Conservation (phyloP, 345 rosid species). For the Pistacia vera region DNA sequence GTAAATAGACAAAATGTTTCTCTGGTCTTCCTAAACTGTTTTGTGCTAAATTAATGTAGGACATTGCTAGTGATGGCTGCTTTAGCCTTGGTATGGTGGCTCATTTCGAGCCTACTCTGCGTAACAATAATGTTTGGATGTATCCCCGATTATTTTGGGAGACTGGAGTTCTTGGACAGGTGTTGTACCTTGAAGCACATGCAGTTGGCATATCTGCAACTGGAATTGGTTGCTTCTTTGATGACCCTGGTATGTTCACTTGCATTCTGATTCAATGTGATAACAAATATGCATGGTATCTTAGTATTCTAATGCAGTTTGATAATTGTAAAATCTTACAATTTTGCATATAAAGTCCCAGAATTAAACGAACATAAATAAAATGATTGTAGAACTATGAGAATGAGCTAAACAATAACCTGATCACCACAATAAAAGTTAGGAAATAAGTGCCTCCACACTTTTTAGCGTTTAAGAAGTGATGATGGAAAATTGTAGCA, state of each 20-base stretch:
- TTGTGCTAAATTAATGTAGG: conserved; percentile 42
- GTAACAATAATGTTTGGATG: conserved; percentile 71
- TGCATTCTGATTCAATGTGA: not conserved
- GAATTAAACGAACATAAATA: not conserved
- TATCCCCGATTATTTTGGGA: conserved; percentile 92
- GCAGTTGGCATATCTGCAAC: conserved; percentile 91
- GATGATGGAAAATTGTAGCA: not conserved
- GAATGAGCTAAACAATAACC: not conserved
- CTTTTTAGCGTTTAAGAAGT: not conserved
- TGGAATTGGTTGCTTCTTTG: conserved; percentile 91
- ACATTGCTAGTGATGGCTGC: conserved; percentile 91
- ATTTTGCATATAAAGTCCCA: not conserved
- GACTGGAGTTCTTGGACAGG: conserved; percentile 89
- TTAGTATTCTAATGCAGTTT: too few species aligned
- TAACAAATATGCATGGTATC: not conserved
- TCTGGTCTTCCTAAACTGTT: conserved; percentile 8
- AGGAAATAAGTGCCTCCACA: not conserved
- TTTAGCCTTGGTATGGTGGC: conserved; percentile 94
- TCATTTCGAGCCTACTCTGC: conserved; percentile 61
- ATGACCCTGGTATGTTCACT: conserved; percentile 66
- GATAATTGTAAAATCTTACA: not conserved
- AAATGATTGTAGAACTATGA: not conserved
- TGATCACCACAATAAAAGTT: not conserved
- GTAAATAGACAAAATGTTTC: conserved; percentile 1
- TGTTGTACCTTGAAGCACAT: conserved; percentile 87